Conservation (phyloP, 2,329 filamentous ascomycete genomes). For the Sporothrix euskadiensis region DNA sequence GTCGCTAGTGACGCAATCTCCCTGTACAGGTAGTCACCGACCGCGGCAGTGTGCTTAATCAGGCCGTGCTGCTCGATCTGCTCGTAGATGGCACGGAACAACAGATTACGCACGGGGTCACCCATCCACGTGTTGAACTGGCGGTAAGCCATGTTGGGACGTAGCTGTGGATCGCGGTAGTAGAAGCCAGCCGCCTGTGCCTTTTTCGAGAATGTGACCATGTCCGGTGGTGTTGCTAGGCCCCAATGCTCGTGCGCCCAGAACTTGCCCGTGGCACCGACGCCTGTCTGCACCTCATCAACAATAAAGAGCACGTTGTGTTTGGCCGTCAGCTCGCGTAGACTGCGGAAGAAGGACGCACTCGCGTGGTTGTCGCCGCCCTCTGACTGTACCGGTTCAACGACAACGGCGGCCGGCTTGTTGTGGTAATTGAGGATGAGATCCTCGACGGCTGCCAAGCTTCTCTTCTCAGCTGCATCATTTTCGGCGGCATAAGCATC, state of each 20-base stretch:
- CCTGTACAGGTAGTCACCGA: conserved; percentile 75
- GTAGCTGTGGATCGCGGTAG: conserved; percentile 74
- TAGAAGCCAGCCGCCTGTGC: conserved; percentile 93
- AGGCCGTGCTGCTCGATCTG: conserved; percentile 75
- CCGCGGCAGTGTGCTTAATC: conserved; percentile 74
- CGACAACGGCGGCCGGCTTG: conserved; percentile 76
- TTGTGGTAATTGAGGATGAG: conserved; percentile 77
- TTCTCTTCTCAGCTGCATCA: conserved; percentile 61
- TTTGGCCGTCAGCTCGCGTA: conserved; percentile 75
- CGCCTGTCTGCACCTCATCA: conserved; percentile 91
- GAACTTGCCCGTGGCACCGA: conserved; percentile 90
- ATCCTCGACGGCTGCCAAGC: conserved; percentile 79
- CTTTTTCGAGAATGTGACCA: conserved; percentile 95
- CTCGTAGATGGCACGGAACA: conserved; percentile 82
- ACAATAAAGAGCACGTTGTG: conserved; percentile 83
- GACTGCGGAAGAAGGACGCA: conserved; percentile 79
- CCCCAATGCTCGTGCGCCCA: conserved; percentile 97
- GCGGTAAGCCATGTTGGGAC: conserved; percentile 89
- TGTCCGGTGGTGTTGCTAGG: conserved; percentile 75
- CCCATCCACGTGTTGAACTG: conserved; percentile 99
- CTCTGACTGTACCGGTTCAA: conserved; percentile 92
- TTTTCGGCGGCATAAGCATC: conserved; percentile 79
- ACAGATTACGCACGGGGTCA: conserved; percentile 78
- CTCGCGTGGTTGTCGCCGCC: conserved; percentile 94
- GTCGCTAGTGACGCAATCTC: conserved; percentile 66